A percentile compares a stretch with the other conserved stretches of the same genome.
Evolutionary conservation across 495 filamentous ascomycete species (phyloP).

Genomic region (Penicillium pulvis): DNA sequence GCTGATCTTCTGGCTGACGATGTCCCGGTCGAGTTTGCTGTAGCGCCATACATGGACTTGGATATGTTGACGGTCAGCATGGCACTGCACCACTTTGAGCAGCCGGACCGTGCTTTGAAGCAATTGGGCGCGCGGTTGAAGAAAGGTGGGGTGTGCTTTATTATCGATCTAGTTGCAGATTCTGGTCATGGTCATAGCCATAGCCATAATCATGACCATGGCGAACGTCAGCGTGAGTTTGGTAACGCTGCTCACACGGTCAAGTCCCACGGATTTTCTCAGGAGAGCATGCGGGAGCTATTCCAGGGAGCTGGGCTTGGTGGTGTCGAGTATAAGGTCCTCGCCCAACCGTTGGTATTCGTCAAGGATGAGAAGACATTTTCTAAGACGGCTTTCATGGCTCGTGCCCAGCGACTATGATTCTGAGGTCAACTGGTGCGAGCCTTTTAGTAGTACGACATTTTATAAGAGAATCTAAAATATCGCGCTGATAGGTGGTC

Average conservation of each 20-base stretch:
- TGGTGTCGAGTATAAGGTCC: constrained; percentile 38
- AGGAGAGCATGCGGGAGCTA: constrained; percentile 51
- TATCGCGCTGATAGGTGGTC: too few relatives aligned
- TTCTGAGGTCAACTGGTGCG: too few relatives aligned
- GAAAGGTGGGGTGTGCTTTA: constrained; percentile 62
- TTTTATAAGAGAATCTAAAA: too few relatives aligned
- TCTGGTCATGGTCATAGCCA: constrained; percentile 28
- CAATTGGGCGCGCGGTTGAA: constrained; percentile 61
- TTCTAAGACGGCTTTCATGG: constrained; percentile 39
- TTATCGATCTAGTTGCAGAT: constrained; percentile 63
- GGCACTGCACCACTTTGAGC: constrained; percentile 73
- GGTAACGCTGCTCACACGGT: constrained; percentile 47
- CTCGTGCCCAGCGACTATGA: constrained; percentile 33
- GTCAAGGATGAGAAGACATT: constrained; percentile 27
- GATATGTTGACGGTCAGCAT: constrained; percentile 66
- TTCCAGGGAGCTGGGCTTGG: constrained; percentile 54
- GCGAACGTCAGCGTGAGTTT: constrained; percentile 21
- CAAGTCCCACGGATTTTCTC: constrained; percentile 59
- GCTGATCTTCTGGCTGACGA: constrained; percentile 57
- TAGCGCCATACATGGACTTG: constrained; percentile 57
- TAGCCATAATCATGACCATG: constrained; percentile 26
- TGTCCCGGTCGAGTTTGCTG: constrained; percentile 40
- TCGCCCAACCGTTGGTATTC: constrained; percentile 35
- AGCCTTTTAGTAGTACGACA: too few relatives aligned
- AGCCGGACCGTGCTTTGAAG: constrained; percentile 56